Conservation (phyloP, 2,329 filamentous ascomycete species). For the Xylariaceae sp. region DNA sequence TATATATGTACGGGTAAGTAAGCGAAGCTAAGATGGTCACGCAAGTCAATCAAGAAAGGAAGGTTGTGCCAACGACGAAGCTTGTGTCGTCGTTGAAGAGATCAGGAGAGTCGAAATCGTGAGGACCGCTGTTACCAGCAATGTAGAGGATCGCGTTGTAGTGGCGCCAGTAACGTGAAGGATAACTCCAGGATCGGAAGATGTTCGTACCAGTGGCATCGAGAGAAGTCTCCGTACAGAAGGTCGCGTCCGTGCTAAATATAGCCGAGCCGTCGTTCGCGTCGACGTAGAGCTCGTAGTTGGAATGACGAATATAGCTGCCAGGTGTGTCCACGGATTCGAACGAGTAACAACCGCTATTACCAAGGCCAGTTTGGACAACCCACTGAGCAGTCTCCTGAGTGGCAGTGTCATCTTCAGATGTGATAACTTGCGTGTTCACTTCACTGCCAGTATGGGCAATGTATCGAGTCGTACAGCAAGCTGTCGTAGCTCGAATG, state of each 20-base stretch:
- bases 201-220: constrained; percentile 46
- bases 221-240: constrained; percentile 51
- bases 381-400: constrained; percentile 51
- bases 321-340: constrained; percentile 55
- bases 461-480: constrained; percentile 51
- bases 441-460: constrained; percentile 47
- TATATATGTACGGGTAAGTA: too few species aligned
- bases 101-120: constrained; percentile 45
- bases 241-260: constrained; percentile 59
- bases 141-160: constrained; percentile 38
- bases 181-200: constrained; percentile 55
- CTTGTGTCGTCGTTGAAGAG: constrained; percentile 53
- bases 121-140: constrained; percentile 23
- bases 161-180: constrained; percentile 55
- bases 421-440: constrained; percentile 51
- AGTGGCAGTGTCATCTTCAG: constrained; percentile 44
- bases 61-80: constrained; percentile 27
- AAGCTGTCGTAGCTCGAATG: constrained; percentile 49
- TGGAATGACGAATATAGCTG: constrained; percentile 53
- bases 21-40: too few species aligned
- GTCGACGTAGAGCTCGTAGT: constrained; percentile 47
- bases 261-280: constrained; percentile 51
- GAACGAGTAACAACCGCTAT: constrained; percentile 55
- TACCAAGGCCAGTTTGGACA: constrained; percentile 50
- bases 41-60: neutral